phyloP scores from a whole-genome alignment of 164 flowering plant species.

The Buxus sempervirens region DNA sequence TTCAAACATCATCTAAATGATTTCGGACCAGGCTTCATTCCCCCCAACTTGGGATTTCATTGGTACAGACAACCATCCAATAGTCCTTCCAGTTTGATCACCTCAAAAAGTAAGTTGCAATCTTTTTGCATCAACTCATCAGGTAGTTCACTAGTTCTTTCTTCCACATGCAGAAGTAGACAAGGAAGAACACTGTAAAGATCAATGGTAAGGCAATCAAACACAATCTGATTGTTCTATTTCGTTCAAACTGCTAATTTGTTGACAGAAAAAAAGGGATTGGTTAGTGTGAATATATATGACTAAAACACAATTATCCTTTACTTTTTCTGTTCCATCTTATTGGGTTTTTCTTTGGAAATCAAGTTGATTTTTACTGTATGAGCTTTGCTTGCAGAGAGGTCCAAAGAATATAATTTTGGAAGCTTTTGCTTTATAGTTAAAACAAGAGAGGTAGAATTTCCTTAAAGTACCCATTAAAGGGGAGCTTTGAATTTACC shows the following conservation, averaged over 20 bases:
- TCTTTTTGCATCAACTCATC: neutral
- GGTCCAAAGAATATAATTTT: conserved; percentile 16
- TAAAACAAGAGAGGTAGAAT: conserved; percentile 7
- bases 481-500: conserved; percentile 11
- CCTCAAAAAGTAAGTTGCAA: neutral
- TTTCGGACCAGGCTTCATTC: conserved; percentile 97
- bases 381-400: conserved; percentile 17
- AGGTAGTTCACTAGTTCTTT: too few relatives aligned
- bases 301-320: neutral
- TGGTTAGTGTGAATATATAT: conserved; percentile 12
- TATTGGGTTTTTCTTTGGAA: neutral
- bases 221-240: neutral
- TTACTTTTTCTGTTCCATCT: neutral
- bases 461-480: neutral
- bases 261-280: conserved; percentile 8
- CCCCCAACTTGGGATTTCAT: conserved; percentile 43
- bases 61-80: neutral
- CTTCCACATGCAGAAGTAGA: neutral
- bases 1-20: conserved; percentile 29
- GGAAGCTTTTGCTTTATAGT: conserved; percentile 16
- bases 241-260: neutral
- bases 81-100: neutral
- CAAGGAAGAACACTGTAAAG: neutral
- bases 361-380: neutral
- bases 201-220: neutral